These are phyloP conservation scores for Aspergillus terreus DNA, from an alignment of 2,329 filamentous ascomycete genomes.

Conservation along the genomic window DNA sequence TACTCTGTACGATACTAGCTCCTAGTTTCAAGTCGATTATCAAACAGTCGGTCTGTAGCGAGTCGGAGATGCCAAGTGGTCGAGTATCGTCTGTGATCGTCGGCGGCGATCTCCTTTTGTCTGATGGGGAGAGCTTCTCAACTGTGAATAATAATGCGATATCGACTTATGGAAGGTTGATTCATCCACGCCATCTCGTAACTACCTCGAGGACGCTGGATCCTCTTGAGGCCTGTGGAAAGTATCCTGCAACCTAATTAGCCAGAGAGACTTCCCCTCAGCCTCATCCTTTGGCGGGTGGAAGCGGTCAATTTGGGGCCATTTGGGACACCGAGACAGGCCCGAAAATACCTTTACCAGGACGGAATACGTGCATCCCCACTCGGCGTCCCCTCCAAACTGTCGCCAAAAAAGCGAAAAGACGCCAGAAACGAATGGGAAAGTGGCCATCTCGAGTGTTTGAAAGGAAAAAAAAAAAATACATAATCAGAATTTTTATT, in stretches of 20 bases:
- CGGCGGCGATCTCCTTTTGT: too few relatives aligned
- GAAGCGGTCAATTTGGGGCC: not conserved
- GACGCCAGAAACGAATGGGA: too few relatives aligned
- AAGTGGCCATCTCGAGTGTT: too few relatives aligned
- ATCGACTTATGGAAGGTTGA: too few relatives aligned
- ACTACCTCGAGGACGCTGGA: not conserved
- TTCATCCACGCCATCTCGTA: too few relatives aligned
- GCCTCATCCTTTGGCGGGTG: not conserved
- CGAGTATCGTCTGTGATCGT: too few relatives aligned
- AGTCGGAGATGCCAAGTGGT: too few relatives aligned
- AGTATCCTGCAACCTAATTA: not conserved
- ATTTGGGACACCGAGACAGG: not conserved
- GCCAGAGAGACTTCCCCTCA: not conserved
- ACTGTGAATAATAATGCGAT: too few relatives aligned
- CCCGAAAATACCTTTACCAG: not conserved
- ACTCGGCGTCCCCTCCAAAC: not conserved
- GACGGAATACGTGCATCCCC: not conserved
- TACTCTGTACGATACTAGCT: not conserved
- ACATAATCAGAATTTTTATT: not conserved
- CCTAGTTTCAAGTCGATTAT: too few relatives aligned
- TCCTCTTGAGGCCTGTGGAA: not conserved
- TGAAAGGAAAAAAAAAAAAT: slow-evolving; percentile 1
- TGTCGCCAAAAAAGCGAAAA: not conserved
- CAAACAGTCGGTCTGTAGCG: too few relatives aligned
- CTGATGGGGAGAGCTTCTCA: too few relatives aligned